Percentiles rank a stretch among this genome's conserved stretches.
phyloP scores from a whole-genome alignment of 192 early-diverging fungal species.

The Coemansia aciculifera region DNA sequence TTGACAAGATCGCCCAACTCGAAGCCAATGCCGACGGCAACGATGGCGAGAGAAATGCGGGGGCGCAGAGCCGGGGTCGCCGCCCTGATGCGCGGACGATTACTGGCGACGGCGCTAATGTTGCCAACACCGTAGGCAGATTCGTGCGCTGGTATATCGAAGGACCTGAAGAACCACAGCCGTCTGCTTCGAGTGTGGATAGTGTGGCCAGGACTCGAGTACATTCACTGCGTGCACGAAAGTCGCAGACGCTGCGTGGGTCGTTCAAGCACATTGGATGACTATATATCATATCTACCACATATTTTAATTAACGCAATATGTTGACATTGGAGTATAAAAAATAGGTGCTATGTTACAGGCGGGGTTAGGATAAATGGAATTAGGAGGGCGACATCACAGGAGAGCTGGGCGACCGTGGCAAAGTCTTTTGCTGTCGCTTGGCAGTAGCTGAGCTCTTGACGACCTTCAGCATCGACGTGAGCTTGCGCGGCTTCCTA shows the following conservation, averaged over 20 bases:
- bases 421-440: slow-evolving; percentile 7
- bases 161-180: slow-evolving; percentile 16
- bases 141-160: slow-evolving; percentile 54
- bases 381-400: slow-evolving; percentile 9
- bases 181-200: background rate
- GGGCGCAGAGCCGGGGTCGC: background rate
- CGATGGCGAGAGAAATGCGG: background rate
- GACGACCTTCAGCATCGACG: slow-evolving; percentile 46
- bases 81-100: background rate
- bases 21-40: slow-evolving; percentile 4
- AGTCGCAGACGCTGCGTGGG: slow-evolving; percentile 24
- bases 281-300: background rate
- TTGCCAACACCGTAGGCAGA: slow-evolving; percentile 32
- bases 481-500: slow-evolving; percentile 20
- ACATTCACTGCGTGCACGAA: slow-evolving; percentile 17
- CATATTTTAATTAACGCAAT: background rate
- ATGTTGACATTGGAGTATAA: background rate
- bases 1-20: slow-evolving; percentile 41
- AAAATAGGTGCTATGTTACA: background rate
- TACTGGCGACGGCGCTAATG: background rate
- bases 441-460: slow-evolving; percentile 11
- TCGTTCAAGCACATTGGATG: slow-evolving; percentile 33
- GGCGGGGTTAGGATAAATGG: background rate
- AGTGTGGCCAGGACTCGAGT: background rate
- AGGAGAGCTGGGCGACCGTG: slow-evolving; percentile 18